Percentiles rank a stretch among this genome's conserved stretches.
Evolutionary conservation across 2,329 filamentous ascomycete species (phyloP).

Genomic region (Xylariomycetidae sp.): DNA sequence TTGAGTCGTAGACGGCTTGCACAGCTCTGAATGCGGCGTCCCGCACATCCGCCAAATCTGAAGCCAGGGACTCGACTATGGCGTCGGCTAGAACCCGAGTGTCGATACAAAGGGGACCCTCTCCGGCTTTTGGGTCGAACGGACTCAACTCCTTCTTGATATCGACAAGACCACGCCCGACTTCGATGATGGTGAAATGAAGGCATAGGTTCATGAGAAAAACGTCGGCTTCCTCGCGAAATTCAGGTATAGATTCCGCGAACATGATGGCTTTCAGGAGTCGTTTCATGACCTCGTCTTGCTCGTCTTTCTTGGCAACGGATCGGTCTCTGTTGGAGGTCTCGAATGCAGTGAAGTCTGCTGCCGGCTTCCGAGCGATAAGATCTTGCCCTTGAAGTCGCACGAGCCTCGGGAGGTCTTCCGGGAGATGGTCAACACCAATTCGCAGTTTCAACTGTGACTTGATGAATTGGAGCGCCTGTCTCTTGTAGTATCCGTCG

Average conservation of each 20-base stretch:
- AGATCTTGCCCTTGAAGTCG: constrained; percentile 87
- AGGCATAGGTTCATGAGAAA: constrained; percentile 78
- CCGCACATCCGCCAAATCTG: constrained; percentile 72
- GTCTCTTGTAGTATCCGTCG: constrained; percentile 86
- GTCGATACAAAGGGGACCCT: constrained; percentile 82
- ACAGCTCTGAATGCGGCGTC: constrained; percentile 78
- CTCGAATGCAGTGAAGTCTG: constrained; percentile 64
- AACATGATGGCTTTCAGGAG: constrained; percentile 85
- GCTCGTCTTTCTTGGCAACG: constrained; percentile 76
- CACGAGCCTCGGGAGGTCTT: constrained; percentile 79
- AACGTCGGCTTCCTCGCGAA: constrained; percentile 67
- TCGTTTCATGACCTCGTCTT: constrained; percentile 77
- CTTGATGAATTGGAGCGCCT: constrained; percentile 82
- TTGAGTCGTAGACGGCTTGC: constrained; percentile 69
- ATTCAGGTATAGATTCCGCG: constrained; percentile 73
- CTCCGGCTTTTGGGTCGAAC: constrained; percentile 80
- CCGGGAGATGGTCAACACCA: constrained; percentile 79
- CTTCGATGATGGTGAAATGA: constrained; percentile 85
- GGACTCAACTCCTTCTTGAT: constrained; percentile 68
- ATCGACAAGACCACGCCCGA: constrained; percentile 78
- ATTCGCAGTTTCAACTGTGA: constrained; percentile 87
- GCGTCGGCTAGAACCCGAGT: constrained; percentile 83
- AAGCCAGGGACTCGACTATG: constrained; percentile 82
- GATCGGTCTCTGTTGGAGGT: constrained; percentile 75
- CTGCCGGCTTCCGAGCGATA: constrained; percentile 63